These are phyloP conservation scores for Fraxinus baroniana DNA, from an alignment of 305 asterid species.

Conservation along the genomic window DNA sequence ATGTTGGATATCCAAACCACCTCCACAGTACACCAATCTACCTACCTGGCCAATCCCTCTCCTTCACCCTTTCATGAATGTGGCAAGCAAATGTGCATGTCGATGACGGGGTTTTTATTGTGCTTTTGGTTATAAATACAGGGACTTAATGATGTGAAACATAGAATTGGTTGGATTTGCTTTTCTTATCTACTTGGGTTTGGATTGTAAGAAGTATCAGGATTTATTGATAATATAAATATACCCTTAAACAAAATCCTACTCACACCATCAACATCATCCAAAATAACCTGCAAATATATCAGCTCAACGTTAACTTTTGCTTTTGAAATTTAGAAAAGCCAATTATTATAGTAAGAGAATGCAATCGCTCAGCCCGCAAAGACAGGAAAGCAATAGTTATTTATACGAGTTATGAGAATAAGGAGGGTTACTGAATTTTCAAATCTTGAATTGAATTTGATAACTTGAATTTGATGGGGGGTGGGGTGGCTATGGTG, in stretches of 20 bases:
- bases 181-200: neutral
- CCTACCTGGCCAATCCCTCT: no score
- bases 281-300: no score
- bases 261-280: no score
- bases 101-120: neutral
- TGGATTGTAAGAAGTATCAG: neutral
- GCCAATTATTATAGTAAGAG: no score
- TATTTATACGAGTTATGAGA: neutral
- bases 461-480: no score
- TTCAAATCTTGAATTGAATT: neutral
- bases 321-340: no score
- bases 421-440: neutral
- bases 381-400: neutral
- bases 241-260: no score
- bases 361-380: neutral
- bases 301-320: no score
- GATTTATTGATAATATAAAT: neutral
- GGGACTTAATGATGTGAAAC: slow-evolving; percentile 22
- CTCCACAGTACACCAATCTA: no score
- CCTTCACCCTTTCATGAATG: neutral
- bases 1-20: no score
- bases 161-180: neutral
- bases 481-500: no score
- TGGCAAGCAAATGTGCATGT: neutral
- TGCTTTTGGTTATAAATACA: slow-evolving; percentile 22